phyloP scores from a whole-genome alignment of 1,284 basidiomycete genomes.

The Chalciporus piperatoides region DNA sequence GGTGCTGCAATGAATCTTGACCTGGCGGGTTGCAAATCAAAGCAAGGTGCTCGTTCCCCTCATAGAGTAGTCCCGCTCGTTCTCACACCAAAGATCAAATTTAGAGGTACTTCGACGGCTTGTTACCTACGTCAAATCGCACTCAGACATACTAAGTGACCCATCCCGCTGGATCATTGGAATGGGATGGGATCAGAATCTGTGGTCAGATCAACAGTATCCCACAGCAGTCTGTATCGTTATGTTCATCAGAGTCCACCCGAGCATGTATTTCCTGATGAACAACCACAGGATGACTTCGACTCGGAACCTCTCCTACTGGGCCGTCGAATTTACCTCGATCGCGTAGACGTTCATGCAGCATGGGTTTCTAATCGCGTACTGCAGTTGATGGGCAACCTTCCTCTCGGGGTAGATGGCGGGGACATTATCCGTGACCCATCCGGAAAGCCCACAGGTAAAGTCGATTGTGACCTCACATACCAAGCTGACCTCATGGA shows the following conservation, averaged over 20 bases:
- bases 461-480: constrained; percentile 15
- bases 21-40: constrained; percentile 56
- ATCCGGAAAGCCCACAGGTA: constrained; percentile 69
- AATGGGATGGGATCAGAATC: constrained; percentile 92
- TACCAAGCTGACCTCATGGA: neutral
- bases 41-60: constrained; percentile 43
- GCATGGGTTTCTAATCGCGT: constrained; percentile 78
- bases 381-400: constrained; percentile 54
- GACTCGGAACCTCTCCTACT: constrained; percentile 59
- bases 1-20: constrained; percentile 64
- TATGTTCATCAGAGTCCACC: neutral
- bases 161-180: constrained; percentile 74
- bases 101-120: constrained; percentile 62
- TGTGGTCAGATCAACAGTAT: constrained; percentile 64
- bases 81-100: constrained; percentile 5
- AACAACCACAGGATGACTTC: constrained; percentile 49
- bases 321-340: constrained; percentile 65
- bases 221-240: constrained; percentile 66
- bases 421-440: constrained; percentile 71
- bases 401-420: constrained; percentile 62
- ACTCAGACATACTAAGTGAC: constrained; percentile 53
- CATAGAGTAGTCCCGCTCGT: neutral
- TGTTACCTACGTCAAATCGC: constrained; percentile 56
- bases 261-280: neutral
- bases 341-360: constrained; percentile 80